Conservation (phyloP, 352 stramenopile species). For the Globisporangium abappressorium region DNA sequence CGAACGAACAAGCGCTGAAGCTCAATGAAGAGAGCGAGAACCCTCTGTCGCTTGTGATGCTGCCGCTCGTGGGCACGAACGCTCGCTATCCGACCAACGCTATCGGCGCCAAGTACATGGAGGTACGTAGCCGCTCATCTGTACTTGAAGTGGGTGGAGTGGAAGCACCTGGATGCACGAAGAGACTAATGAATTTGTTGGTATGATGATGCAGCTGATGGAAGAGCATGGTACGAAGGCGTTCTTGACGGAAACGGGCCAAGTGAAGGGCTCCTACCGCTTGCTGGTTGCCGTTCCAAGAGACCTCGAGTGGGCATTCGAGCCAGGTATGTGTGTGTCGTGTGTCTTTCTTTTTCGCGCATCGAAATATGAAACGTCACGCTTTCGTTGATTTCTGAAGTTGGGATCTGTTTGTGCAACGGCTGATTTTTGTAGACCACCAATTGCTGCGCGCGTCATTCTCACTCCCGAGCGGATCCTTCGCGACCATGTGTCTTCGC, state of each 20-base stretch:
- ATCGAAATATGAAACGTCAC: neutral
- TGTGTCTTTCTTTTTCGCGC: neutral
- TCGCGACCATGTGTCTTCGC: conserved; percentile 79
- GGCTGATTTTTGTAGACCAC: neutral
- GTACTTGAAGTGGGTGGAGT: neutral
- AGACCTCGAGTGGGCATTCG: conserved; percentile 43
- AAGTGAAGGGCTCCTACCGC: conserved; percentile 66
- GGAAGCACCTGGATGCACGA: neutral
- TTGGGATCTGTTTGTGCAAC: neutral
- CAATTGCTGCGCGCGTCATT: conserved; percentile 41
- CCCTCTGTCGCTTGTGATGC: conserved; percentile 38
- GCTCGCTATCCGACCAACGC: conserved; percentile 43
- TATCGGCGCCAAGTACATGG: conserved; percentile 33
- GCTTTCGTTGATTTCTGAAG: conserved; percentile 9
- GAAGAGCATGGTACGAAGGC: conserved; percentile 42
- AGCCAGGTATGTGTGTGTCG: conserved; percentile 18
- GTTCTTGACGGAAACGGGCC: conserved; percentile 30
- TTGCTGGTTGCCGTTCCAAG: conserved; percentile 36
- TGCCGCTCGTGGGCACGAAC: conserved; percentile 61
- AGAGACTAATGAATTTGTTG: neutral
- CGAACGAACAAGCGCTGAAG: conserved; percentile 29
- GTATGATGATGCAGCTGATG: conserved; percentile 32
- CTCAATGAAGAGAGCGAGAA: conserved; percentile 31
- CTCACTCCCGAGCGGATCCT: conserved; percentile 56
- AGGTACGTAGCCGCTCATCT: conserved; percentile 26